Conservation (phyloP, 192 early-diverging fungal species). For the Podochytrium sp. region DNA sequence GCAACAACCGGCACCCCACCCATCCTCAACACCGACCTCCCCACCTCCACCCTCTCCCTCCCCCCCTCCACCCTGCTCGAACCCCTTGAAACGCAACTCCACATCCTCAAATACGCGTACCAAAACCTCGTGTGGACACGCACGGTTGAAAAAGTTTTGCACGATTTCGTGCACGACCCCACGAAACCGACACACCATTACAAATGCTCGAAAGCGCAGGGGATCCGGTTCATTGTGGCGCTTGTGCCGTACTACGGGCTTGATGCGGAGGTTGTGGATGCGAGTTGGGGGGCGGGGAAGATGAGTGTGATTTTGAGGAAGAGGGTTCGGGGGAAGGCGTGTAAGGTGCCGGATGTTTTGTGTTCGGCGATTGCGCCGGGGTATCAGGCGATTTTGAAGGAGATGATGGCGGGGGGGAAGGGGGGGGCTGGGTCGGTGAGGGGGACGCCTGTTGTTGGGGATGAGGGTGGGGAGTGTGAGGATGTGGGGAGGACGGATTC, state of each 20-base stretch:
- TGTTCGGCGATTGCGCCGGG: background rate
- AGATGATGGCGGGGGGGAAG: background rate
- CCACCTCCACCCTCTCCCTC: background rate
- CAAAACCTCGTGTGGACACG: constrained; percentile 67
- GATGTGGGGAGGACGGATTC: background rate
- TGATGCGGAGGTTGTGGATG: constrained; percentile 76
- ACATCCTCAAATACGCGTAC: constrained; percentile 68
- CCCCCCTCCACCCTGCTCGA: constrained; percentile 27
- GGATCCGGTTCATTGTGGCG: constrained; percentile 73
- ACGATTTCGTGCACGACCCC: constrained; percentile 69
- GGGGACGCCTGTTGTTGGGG: background rate
- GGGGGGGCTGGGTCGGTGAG: background rate
- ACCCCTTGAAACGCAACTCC: constrained; percentile 54
- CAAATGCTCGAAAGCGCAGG: constrained; percentile 65
- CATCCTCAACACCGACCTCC: background rate
- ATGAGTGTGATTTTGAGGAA: constrained; percentile 70
- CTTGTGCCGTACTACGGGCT: constrained; percentile 77
- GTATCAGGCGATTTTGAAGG: background rate
- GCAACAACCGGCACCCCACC: background rate
- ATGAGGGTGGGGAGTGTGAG: background rate
- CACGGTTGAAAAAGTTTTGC: constrained; percentile 67
- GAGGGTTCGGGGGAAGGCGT: background rate
- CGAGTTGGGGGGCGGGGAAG: constrained; percentile 52
- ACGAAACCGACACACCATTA: constrained; percentile 61
- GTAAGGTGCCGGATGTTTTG: background rate